Percentiles rank a stretch among this genome's conserved stretches.
Conservation (phyloP, 805 yeast genomes). For the Maudiozyma saulgeensis region DNA sequence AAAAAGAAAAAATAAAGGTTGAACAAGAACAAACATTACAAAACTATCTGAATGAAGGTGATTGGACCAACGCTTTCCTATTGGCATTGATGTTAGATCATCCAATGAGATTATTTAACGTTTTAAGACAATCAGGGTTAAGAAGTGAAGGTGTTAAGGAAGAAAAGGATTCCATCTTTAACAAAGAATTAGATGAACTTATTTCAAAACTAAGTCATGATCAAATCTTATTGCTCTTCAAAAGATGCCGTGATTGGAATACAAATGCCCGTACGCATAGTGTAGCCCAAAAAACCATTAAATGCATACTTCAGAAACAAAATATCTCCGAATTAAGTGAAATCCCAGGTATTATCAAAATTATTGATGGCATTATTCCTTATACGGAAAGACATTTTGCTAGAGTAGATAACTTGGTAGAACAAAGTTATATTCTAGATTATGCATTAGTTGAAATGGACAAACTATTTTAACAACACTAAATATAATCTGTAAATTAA, state of each 20-base stretch:
- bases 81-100: constrained; percentile 82
- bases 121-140: constrained; percentile 52
- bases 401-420: constrained; percentile 70
- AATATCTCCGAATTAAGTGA: constrained; percentile 48
- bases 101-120: constrained; percentile 78
- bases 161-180: constrained; percentile 17
- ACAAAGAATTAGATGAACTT: constrained; percentile 51
- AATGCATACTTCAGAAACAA: constrained; percentile 50
- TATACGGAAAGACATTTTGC: constrained; percentile 79
- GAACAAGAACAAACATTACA: constrained; percentile 85
- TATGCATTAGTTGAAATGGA: constrained; percentile 76
- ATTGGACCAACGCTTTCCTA: constrained; percentile 84
- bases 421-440: constrained; percentile 78
- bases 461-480: constrained; percentile 23
- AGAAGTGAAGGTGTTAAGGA: constrained; percentile 32
- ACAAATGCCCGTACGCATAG: constrained; percentile 73
- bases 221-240: constrained; percentile 52
- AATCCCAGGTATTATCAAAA: constrained; percentile 55
- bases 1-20: constrained; percentile 45
- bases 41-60: constrained; percentile 59
- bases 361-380: constrained; percentile 72
- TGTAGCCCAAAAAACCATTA: constrained; percentile 69
- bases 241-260: constrained; percentile 89
- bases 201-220: constrained; percentile 49
- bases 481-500: background rate